A percentile compares a stretch with the other conserved stretches of the same genome.
Conservation (phyloP, 2,329 filamentous ascomycete species). For the Scedosporium aurantiacum region DNA sequence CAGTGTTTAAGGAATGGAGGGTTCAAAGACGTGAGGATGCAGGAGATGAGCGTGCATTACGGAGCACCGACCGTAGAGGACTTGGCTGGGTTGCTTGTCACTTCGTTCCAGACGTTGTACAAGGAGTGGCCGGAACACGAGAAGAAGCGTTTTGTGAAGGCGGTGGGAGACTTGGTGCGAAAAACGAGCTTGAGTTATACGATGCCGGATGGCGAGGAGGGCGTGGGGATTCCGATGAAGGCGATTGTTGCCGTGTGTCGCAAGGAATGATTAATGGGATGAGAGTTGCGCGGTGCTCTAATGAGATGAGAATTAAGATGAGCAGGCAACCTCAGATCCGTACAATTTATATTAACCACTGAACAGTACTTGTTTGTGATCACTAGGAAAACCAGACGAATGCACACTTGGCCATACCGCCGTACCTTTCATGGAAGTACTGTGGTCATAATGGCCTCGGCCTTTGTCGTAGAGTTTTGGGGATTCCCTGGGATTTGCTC, state of each 20-base stretch:
- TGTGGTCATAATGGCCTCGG: too few species aligned
- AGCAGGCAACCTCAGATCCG: too few species aligned
- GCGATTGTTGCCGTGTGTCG: constrained; percentile 8
- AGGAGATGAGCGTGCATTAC: constrained; percentile 4
- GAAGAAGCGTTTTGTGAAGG: background rate
- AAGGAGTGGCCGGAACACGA: constrained; percentile 9
- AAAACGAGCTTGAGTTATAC: background rate
- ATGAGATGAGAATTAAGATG: too few species aligned
- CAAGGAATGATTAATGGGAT: background rate
- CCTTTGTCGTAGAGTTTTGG: too few species aligned
- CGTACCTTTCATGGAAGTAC: too few species aligned
- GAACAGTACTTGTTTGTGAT: too few species aligned
- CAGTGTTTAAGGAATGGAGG: constrained; percentile 3
- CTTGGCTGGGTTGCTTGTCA: background rate
- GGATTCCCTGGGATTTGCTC: too few species aligned
- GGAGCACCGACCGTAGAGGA: constrained; percentile 2
- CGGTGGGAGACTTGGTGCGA: background rate
- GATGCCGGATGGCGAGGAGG: background rate
- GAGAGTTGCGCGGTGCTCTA: too few species aligned
- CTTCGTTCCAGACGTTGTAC: constrained; percentile 1
- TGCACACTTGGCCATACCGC: too few species aligned
- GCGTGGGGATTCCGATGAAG: constrained; percentile 7
- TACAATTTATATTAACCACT: too few species aligned
- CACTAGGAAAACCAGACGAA: too few species aligned
- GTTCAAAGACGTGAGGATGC: constrained; percentile 4